A percentile compares a stretch with the other conserved stretches of the same genome.
These are phyloP conservation scores for Bodo saltans DNA, from an alignment of 78 protist species.

Conservation along the genomic window DNA sequence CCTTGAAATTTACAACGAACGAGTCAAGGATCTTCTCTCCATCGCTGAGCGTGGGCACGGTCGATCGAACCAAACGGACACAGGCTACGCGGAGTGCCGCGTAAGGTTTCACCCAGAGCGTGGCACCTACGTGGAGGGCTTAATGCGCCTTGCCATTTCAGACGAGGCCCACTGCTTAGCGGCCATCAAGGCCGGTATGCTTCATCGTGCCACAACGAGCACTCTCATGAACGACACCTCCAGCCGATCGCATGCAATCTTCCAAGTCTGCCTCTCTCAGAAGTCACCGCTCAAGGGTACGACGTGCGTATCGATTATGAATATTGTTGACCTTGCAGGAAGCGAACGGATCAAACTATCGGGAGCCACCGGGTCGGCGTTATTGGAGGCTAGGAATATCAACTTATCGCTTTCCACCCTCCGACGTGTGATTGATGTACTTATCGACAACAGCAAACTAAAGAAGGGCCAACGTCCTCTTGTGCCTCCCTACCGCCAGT, in stretches of 20 bases:
- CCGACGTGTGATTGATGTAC: conserved; percentile 87
- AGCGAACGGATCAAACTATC: conserved; percentile 75
- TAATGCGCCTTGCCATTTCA: not conserved
- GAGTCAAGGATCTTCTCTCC: conserved; percentile 44
- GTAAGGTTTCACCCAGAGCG: not conserved
- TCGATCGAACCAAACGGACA: not conserved
- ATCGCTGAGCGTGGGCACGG: not conserved
- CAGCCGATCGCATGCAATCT: conserved; percentile 91
- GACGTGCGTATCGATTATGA: not conserved
- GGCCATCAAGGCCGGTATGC: conserved; percentile 7
- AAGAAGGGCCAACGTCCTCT: not conserved
- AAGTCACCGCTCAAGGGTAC: not conserved
- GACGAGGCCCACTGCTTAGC: not conserved
- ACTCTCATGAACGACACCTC: conserved; percentile 67
- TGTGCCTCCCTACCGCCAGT: conserved; percentile 90
- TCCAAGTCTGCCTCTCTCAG: conserved; percentile 54
- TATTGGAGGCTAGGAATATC: conserved; percentile 86
- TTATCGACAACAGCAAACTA: conserved; percentile 38
- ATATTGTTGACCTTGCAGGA: conserved; percentile 89
- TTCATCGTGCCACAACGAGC: conserved; percentile 17
- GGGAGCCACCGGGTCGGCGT: conserved; percentile 67
- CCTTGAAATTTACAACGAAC: conserved; percentile 46
- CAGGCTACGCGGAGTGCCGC: not conserved
- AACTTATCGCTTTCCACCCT: conserved; percentile 89
- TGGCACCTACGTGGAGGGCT: conserved; percentile 25